A percentile compares a stretch with the other conserved stretches of the same genome.
Evolutionary conservation across 768 basidiomycete genomes (phyloP).

Genomic region (Suillus hirtellus): DNA sequence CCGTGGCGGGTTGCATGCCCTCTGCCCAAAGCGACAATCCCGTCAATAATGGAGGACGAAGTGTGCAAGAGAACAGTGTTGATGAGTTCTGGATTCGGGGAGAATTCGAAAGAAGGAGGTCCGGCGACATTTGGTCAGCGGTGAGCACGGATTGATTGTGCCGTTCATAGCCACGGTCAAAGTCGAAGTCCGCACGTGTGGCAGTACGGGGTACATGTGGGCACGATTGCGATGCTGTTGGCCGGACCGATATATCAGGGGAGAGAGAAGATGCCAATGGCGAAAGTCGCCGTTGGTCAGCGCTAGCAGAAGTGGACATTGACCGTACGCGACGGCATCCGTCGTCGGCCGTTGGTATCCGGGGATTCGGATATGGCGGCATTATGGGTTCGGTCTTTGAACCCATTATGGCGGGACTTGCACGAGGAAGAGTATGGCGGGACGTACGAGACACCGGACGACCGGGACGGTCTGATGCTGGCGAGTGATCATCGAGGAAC

Average conservation of each 20-base stretch:
- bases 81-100: slow-evolving; percentile 30
- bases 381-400: slow-evolving; percentile 28
- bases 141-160: slow-evolving; percentile 3
- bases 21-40: slow-evolving; percentile 60
- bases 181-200: slow-evolving; percentile 21
- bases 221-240: slow-evolving; percentile 27
- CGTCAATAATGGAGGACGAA: slow-evolving; percentile 36
- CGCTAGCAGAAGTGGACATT: slow-evolving; percentile 28
- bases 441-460: slow-evolving; percentile 27
- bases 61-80: slow-evolving; percentile 28
- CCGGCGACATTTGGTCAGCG: slow-evolving; percentile 26
- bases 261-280: slow-evolving; percentile 30
- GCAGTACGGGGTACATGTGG: slow-evolving; percentile 28
- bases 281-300: slow-evolving; percentile 35
- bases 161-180: slow-evolving; percentile 8
- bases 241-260: slow-evolving; percentile 21
- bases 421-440: slow-evolving; percentile 26
- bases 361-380: slow-evolving; percentile 22
- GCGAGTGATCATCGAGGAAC: slow-evolving; percentile 33
- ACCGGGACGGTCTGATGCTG: slow-evolving; percentile 33
- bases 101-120: slow-evolving; percentile 30
- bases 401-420: slow-evolving; percentile 23
- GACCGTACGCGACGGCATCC: slow-evolving; percentile 32
- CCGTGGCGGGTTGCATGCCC: slow-evolving; percentile 62
- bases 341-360: slow-evolving; percentile 27